Evolutionary conservation across 2,329 filamentous ascomycete genomes (phyloP).

Genomic region (Aphanocladium album): DNA sequence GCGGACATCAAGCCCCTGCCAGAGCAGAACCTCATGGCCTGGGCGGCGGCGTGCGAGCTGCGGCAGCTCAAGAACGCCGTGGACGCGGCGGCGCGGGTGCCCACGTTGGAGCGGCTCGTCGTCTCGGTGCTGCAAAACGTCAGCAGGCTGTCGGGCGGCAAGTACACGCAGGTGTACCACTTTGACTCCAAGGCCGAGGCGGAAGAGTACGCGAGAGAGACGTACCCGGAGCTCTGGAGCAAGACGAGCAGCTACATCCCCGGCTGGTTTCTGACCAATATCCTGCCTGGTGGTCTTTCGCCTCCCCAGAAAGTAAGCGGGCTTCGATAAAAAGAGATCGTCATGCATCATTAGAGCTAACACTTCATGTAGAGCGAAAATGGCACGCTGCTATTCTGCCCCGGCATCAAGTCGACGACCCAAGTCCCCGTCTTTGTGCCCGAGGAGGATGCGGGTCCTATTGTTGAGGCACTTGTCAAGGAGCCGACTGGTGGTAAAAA

Average conservation of each 20-base stretch:
- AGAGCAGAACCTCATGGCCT: slow-evolving; percentile 17
- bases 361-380: slow-evolving; percentile 14
- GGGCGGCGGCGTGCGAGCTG: slow-evolving; percentile 26
- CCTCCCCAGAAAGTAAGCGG: slow-evolving; percentile 14
- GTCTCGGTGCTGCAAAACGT: slow-evolving; percentile 32
- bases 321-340: background rate
- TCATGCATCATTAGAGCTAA: background rate
- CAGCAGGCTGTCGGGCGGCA: slow-evolving; percentile 33
- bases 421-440: slow-evolving; percentile 21
- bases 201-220: slow-evolving; percentile 22
- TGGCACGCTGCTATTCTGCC: slow-evolving; percentile 19
- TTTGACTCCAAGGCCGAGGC: slow-evolving; percentile 37
- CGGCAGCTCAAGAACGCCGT: slow-evolving; percentile 32
- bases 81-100: slow-evolving; percentile 29
- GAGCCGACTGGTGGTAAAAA: slow-evolving; percentile 18
- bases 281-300: background rate
- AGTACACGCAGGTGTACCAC: slow-evolving; percentile 36
- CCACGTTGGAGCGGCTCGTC: slow-evolving; percentile 32
- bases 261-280: slow-evolving; percentile 19
- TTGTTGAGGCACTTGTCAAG: slow-evolving; percentile 20
- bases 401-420: slow-evolving; percentile 12
- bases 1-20: slow-evolving; percentile 11
- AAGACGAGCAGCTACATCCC: slow-evolving; percentile 20
- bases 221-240: slow-evolving; percentile 17
- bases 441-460: slow-evolving; percentile 22